Conservation (phyloP, 495 filamentous ascomycete species). For the Letharia columbiana region DNA sequence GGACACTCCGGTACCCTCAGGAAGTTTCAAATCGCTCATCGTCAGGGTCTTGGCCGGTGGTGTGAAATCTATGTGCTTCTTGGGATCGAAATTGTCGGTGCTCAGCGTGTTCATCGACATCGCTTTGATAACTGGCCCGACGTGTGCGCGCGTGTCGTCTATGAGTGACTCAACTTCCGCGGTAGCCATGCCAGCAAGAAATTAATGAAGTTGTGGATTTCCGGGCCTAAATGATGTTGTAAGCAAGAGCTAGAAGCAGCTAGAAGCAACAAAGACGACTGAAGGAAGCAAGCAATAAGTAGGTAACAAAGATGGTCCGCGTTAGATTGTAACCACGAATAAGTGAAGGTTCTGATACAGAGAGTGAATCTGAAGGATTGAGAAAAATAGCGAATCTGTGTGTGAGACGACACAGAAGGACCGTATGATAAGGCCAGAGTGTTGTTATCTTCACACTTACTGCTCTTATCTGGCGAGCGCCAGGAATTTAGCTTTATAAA, state of each 20-base stretch:
- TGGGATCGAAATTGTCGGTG: conserved; percentile 40
- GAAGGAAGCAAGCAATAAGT: not conserved
- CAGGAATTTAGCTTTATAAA: not conserved
- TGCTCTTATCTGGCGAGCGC: not conserved
- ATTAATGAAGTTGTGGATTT: not conserved
- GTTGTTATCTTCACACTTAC: conserved; percentile 4
- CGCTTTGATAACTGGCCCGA: conserved; percentile 25
- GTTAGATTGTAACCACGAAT: not conserved
- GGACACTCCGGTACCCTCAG: conserved; percentile 51
- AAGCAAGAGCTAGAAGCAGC: not conserved
- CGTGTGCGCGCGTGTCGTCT: conserved; percentile 16
- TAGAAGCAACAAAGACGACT: not conserved
- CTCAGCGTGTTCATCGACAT: conserved; percentile 12
- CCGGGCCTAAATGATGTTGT: not conserved
- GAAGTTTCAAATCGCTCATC: conserved; percentile 52
- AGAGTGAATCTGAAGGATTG: not conserved
- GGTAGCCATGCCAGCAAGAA: conserved; percentile 22
- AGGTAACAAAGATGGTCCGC: not conserved
- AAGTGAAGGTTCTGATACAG: not conserved
- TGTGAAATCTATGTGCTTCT: conserved; percentile 48
- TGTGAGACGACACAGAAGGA: not conserved
- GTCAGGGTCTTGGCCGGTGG: conserved; percentile 44
- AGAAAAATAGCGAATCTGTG: not conserved
- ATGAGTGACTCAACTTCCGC: conserved; percentile 19
- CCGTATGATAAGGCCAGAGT: not conserved